Conservation (phyloP, 345 rosid genomes). For the Erodium maritimum region DNA sequence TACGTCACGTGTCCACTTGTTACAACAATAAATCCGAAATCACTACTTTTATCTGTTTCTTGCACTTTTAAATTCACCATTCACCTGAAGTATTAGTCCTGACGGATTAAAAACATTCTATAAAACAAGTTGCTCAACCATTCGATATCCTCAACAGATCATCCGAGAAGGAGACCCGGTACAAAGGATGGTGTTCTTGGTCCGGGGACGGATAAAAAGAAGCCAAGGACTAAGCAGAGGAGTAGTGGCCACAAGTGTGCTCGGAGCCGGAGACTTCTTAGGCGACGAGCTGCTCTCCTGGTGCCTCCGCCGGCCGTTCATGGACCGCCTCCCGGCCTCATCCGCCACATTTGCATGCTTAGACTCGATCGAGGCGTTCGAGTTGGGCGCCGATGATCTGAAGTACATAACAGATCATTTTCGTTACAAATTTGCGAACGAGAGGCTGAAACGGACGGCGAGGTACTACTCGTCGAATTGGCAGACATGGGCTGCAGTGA, state of each 20-base stretch:
- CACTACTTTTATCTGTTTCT: too few species aligned
- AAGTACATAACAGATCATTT: conserved; percentile 81
- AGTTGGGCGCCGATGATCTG: conserved; percentile 44
- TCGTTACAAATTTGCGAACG: conserved; percentile 64
- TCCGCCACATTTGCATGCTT: conserved; percentile 64
- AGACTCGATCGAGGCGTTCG: conserved; percentile 56
- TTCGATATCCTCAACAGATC: too few species aligned
- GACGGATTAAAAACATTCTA: too few species aligned
- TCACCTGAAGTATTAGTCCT: too few species aligned
- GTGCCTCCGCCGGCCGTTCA: conserved; percentile 85
- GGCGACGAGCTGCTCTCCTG: conserved; percentile 91
- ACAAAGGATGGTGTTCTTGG: conserved; percentile 59
- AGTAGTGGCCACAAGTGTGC: conserved; percentile 43
- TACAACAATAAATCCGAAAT: too few species aligned
- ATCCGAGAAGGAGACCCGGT: conserved; percentile 96
- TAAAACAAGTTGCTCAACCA: too few species aligned
- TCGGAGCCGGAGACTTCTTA: conserved; percentile 69
- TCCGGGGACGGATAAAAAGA: conserved; percentile 46
- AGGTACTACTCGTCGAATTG: conserved; percentile 89
- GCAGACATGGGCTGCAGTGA: conserved; percentile 93
- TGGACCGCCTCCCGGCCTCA: conserved; percentile 78
- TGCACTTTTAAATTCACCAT: too few species aligned
- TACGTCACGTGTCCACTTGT: too few species aligned
- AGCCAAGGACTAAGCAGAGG: conserved; percentile 72
- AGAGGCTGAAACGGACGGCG: conserved; percentile 62